Percentiles rank a stretch among this genome's conserved stretches.
Evolutionary conservation across 2,329 filamentous ascomycete genomes (phyloP).

Genomic region (Trichoderma simmonsii): DNA sequence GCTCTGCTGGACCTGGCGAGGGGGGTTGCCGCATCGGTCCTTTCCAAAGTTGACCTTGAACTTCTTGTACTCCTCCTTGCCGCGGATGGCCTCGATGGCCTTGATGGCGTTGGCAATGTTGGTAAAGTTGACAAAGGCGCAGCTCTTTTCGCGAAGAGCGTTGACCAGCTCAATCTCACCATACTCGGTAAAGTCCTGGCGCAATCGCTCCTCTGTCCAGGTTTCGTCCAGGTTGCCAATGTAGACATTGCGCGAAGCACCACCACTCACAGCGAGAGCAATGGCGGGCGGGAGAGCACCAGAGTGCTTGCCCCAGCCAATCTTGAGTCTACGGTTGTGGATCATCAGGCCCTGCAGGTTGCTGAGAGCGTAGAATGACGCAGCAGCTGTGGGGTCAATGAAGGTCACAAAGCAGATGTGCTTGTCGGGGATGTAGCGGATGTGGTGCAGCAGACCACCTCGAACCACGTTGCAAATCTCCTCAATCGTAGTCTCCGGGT

Average conservation of each 20-base stretch:
- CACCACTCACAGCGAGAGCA: slow-evolving; percentile 90
- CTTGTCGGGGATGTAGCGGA: slow-evolving; percentile 99
- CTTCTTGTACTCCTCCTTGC: slow-evolving; percentile 92
- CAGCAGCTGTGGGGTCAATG: slow-evolving; percentile 95
- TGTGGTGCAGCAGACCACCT: slow-evolving; percentile 92
- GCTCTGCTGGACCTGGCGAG: slow-evolving; percentile 73
- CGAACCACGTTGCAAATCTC: slow-evolving; percentile 99
- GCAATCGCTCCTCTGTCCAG: slow-evolving; percentile 92
- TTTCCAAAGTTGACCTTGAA: slow-evolving; percentile 99
- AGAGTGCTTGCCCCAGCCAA: slow-evolving; percentile 99
- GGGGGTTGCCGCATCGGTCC: slow-evolving; percentile 94
- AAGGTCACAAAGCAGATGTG: slow-evolving; percentile 99
- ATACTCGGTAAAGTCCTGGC: slow-evolving; percentile 95
- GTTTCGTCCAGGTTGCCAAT: slow-evolving; percentile 96
- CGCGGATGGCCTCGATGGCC: slow-evolving; percentile 92
- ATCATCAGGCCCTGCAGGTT: slow-evolving; percentile 99
- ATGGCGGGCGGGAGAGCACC: slow-evolving; percentile 94
- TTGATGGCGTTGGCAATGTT: slow-evolving; percentile 99
- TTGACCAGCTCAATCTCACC: slow-evolving; percentile 98
- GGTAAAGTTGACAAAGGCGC: slow-evolving; percentile 98
- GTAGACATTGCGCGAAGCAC: slow-evolving; percentile 97
- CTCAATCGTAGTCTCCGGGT: slow-evolving; percentile 97
- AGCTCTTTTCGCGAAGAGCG: slow-evolving; percentile 95
- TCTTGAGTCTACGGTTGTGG: slow-evolving; percentile 95
- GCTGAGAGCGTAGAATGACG: slow-evolving; percentile 95